Conservation (phyloP, 805 yeast species). For the Candida parachauliodes region DNA sequence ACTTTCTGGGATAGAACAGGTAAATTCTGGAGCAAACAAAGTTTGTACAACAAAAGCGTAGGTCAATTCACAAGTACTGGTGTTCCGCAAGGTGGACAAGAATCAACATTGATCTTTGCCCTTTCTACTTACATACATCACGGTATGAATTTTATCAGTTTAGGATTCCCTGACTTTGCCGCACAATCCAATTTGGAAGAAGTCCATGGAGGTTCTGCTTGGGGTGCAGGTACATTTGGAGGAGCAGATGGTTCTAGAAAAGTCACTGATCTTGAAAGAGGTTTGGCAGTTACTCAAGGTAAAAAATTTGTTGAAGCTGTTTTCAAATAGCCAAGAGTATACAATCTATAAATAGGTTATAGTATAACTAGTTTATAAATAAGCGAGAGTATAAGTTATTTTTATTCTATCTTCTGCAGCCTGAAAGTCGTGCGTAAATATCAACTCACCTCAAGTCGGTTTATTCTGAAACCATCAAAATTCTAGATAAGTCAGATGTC, state of each 20-base stretch:
- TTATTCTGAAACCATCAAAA: no score
- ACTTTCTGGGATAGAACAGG: constrained; percentile 78
- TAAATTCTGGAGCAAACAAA: constrained; percentile 69
- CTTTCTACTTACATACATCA: constrained; percentile 66
- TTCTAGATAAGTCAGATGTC: no score
- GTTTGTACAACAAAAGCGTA: constrained; percentile 68
- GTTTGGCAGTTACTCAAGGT: constrained; percentile 68
- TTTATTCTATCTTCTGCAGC: no score
- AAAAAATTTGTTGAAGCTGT: no score
- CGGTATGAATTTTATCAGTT: constrained; percentile 73
- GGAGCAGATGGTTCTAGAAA: constrained; percentile 73
- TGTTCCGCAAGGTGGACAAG: constrained; percentile 77
- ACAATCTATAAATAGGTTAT: no score
- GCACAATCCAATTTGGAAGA: constrained; percentile 56
- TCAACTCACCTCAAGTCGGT: no score
- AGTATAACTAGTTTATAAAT: no score
- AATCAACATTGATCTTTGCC: constrained; percentile 58
- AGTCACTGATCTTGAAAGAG: constrained; percentile 60
- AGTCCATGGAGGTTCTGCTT: constrained; percentile 78
- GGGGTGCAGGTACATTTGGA: constrained; percentile 85
- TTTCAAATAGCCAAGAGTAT: no score
- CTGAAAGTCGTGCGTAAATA: no score
- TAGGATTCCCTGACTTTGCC: constrained; percentile 64
- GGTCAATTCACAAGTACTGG: constrained; percentile 73
- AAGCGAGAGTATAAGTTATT: no score